Percentiles rank a stretch among this genome's conserved stretches.
Evolutionary conservation across 1,139 yeast species (phyloP).

Genomic region (Meyerozyma athensensis): DNA sequence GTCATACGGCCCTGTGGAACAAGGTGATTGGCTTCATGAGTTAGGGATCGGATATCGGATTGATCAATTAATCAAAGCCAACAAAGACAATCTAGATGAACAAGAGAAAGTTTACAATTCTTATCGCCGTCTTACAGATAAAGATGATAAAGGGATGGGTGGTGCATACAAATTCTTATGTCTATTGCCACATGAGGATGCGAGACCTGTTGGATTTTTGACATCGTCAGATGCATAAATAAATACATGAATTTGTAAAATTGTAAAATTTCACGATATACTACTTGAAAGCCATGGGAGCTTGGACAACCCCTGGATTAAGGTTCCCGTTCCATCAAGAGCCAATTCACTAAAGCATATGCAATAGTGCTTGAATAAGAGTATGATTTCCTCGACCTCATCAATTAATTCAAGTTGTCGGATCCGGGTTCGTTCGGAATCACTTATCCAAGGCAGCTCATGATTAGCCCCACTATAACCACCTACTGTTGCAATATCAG

Average conservation of each 20-base stretch:
- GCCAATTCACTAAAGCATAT: constrained; percentile 25
- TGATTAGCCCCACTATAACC: constrained; percentile 23
- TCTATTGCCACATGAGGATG: constrained; percentile 46
- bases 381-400: constrained; percentile 79
- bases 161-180: constrained; percentile 70
- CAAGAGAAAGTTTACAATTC: constrained; percentile 50
- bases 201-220: constrained; percentile 32
- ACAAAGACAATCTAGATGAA: constrained; percentile 25
- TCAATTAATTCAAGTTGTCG: constrained; percentile 72
- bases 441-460: constrained; percentile 40
- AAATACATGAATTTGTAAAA: not conserved
- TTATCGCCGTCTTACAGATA: constrained; percentile 61
- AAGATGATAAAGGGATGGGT: constrained; percentile 68
- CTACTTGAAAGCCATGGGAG: not conserved
- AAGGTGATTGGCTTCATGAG: constrained; percentile 75
- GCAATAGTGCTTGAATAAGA: constrained; percentile 77
- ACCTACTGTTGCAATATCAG: constrained; percentile 57
- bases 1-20: constrained; percentile 61
- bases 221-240: not conserved
- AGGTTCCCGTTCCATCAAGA: not conserved
- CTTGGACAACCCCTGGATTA: not conserved
- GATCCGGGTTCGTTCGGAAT: constrained; percentile 48
- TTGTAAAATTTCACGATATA: not conserved
- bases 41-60: constrained; percentile 76
- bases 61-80: constrained; percentile 41